Conservation (phyloP, 305 asterid species). For the Solanum hybrid region DNA sequence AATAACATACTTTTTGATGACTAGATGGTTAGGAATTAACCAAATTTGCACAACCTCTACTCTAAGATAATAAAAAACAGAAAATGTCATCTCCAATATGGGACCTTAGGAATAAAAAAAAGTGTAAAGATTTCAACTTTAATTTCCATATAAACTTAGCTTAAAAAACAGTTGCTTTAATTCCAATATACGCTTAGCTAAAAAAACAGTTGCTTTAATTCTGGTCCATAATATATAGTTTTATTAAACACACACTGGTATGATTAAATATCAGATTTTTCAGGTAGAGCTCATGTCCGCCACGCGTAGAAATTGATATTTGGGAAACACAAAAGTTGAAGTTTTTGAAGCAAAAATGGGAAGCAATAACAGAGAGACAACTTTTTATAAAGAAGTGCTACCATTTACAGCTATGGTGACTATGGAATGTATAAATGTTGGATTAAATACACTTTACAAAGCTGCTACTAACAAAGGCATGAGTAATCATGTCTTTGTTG, state of each 20-base stretch:
- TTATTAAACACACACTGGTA: not conserved
- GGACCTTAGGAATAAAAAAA: not conserved
- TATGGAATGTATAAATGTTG: constrained; percentile 71
- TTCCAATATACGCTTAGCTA: not conserved
- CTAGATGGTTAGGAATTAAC: not conserved
- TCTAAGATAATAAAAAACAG: not conserved
- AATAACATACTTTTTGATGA: not conserved
- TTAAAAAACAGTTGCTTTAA: not conserved
- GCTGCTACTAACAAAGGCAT: constrained; percentile 58
- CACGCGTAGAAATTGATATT: not conserved
- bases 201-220: not conserved
- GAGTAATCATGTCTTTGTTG: constrained; percentile 72
- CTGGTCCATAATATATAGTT: not conserved
- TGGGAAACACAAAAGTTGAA: not conserved
- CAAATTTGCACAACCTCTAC: not conserved
- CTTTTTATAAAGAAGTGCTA: constrained; percentile 35
- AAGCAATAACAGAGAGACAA: not conserved
- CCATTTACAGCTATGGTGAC: constrained; percentile 60
- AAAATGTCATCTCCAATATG: not conserved
- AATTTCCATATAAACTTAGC: not conserved
- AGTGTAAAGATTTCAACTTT: too few relatives aligned
- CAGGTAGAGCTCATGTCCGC: not conserved
- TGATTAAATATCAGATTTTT: not conserved
- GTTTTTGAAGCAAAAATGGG: constrained; percentile 8
- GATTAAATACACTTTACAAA: constrained; percentile 67